Percentiles rank a stretch among this genome's conserved stretches.
These are phyloP conservation scores for Quercus parvula DNA, from an alignment of 306 rosid genomes.

Conservation along the genomic window DNA sequence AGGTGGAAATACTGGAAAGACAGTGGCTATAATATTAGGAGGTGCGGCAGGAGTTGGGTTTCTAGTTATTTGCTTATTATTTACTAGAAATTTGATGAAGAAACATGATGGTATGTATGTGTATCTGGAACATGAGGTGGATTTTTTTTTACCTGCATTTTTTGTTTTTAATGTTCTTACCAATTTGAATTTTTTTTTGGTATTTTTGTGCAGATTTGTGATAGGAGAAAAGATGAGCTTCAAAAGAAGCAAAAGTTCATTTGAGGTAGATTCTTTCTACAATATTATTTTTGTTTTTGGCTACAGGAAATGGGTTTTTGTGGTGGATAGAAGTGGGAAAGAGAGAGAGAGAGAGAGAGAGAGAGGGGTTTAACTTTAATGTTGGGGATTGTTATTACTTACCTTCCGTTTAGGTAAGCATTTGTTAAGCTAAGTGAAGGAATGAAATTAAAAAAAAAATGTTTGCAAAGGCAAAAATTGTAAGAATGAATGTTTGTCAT, in stretches of 20 bases:
- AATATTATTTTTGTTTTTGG: conserved; percentile 27
- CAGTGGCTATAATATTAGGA: conserved; percentile 88
- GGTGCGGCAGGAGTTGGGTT: conserved; percentile 82
- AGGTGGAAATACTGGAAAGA: conserved; percentile 71
- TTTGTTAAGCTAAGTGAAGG: conserved; percentile 42
- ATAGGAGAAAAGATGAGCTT: conserved; percentile 29
- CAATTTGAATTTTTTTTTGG: conserved; percentile 12
- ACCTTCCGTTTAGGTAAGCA: conserved; percentile 30
- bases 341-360: conserved; percentile 9
- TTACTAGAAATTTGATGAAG: conserved; percentile 73
- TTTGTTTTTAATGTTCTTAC: conserved; percentile 24
- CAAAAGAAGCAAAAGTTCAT: conserved; percentile 34
- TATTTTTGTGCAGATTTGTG: conserved; percentile 68
- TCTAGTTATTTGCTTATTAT: conserved; percentile 69
- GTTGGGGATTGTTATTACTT: conserved; percentile 24
- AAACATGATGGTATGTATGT: conserved; percentile 68
- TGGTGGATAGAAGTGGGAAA: conserved; percentile 34
- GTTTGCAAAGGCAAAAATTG: conserved; percentile 26
- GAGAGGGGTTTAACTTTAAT: not conserved
- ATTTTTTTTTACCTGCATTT: not conserved
- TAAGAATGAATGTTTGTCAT: conserved; percentile 42
- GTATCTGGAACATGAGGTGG: conserved; percentile 4
- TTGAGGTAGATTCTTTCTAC: conserved; percentile 37
- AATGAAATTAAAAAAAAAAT: not conserved
- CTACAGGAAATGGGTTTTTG: conserved; percentile 30